A percentile compares a stretch with the other conserved stretches of the same genome.
Evolutionary conservation across 2,329 filamentous ascomycete genomes (phyloP).

Genomic region (Alternaria arbusti): DNA sequence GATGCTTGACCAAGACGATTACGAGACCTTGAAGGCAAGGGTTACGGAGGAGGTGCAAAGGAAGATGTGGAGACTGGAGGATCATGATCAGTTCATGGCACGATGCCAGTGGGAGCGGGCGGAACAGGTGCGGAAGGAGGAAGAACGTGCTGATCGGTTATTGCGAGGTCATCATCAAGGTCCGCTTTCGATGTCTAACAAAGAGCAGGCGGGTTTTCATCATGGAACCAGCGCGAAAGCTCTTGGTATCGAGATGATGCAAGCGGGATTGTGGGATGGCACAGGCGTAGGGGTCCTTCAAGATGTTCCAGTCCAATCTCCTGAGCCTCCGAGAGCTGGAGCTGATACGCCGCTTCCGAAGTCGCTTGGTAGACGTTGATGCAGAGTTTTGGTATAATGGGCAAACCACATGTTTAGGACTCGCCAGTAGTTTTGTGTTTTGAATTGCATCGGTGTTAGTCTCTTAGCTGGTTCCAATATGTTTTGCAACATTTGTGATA

Average conservation of each 20-base stretch:
- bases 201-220: neutral
- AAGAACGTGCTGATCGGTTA: neutral
- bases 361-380: neutral
- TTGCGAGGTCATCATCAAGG: neutral
- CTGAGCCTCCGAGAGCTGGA: neutral
- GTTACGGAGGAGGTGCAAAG: neutral
- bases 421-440: neutral
- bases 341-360: neutral
- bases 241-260: neutral
- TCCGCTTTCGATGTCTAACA: rapidly evolving
- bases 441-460: rapidly evolving
- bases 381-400: rapidly evolving
- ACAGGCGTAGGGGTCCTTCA: neutral
- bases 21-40: neutral
- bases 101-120: neutral
- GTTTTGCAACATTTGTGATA: neutral
- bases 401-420: rapidly evolving
- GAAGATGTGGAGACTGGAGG: neutral
- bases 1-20: neutral
- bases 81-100: neutral
- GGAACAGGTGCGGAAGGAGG: neutral
- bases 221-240: neutral
- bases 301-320: neutral
- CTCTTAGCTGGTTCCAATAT: neutral
- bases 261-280: neutral